Evolutionary conservation across 352 stramenopile species (phyloP).

Genomic region (Pythium dissotocum): DNA sequence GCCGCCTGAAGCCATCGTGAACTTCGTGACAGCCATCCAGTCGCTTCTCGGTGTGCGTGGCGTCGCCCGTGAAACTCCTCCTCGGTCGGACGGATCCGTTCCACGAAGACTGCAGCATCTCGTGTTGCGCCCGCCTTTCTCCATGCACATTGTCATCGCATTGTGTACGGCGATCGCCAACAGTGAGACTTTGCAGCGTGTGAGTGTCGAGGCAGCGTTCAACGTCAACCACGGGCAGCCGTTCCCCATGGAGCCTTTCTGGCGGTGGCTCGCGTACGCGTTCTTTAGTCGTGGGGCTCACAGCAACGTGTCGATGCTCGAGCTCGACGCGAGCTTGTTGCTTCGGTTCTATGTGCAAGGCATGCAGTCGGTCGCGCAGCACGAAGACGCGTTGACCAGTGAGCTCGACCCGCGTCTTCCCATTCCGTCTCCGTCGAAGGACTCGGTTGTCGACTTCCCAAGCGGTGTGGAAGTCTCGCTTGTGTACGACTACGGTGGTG

Average conservation of each 20-base stretch:
- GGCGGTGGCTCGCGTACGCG: constrained; percentile 13
- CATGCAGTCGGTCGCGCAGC: background rate
- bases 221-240: background rate
- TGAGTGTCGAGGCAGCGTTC: constrained; percentile 5
- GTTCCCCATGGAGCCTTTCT: constrained; percentile 11
- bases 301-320: constrained; percentile 11
- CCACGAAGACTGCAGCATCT: background rate
- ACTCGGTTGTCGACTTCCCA: background rate
- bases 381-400: constrained; percentile 8
- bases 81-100: background rate
- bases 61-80: background rate
- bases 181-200: background rate
- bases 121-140: constrained; percentile 1
- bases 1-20: background rate
- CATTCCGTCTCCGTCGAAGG: background rate
- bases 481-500: constrained; percentile 8
- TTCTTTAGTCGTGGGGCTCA: constrained; percentile 5
- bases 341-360: constrained; percentile 2
- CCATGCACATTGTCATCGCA: background rate
- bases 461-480: background rate
- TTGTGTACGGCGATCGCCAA: constrained; percentile 10
- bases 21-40: background rate
- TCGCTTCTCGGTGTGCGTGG: background rate
- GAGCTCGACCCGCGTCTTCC: background rate
- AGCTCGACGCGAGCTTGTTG: constrained; percentile 4